Percentiles rank a stretch among this genome's conserved stretches.
Conservation (phyloP, 352 stramenopile genomes). For the Elongisporangium undulatum region DNA sequence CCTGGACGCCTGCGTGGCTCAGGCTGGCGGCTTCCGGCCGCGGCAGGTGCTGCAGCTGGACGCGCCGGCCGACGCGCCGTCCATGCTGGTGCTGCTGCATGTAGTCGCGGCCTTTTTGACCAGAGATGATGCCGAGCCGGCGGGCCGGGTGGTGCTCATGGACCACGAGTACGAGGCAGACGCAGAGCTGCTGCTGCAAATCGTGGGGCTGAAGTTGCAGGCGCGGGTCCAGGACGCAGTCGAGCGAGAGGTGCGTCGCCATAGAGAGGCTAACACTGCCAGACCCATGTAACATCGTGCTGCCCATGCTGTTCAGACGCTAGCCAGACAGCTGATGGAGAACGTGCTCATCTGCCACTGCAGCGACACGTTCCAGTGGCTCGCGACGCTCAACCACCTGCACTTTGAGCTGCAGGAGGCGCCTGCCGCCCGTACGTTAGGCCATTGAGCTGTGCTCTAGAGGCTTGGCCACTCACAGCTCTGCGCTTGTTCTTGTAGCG, state of each 20-base stretch:
- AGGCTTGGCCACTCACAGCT: not conserved
- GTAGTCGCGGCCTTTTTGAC: slow-evolving; percentile 53
- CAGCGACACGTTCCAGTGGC: slow-evolving; percentile 67
- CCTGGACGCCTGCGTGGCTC: slow-evolving; percentile 35
- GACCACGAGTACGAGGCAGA: slow-evolving; percentile 56
- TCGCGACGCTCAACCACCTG: slow-evolving; percentile 67
- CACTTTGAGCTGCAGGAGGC: slow-evolving; percentile 57
- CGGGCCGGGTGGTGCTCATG: slow-evolving; percentile 53
- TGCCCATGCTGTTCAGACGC: not conserved
- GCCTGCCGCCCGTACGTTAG: slow-evolving; percentile 37
- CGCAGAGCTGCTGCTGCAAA: slow-evolving; percentile 15
- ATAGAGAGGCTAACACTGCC: too few relatives aligned
- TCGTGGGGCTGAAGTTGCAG: slow-evolving; percentile 15
- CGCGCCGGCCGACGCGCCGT: slow-evolving; percentile 32
- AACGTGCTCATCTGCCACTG: slow-evolving; percentile 44
- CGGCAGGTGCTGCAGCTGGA: slow-evolving; percentile 61
- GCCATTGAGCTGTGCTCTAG: not conserved
- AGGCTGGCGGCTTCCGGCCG: slow-evolving; percentile 35
- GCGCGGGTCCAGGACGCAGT: slow-evolving; percentile 1
- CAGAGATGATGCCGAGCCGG: slow-evolving; percentile 14
- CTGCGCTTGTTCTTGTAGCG: slow-evolving; percentile 15
- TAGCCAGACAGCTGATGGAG: slow-evolving; percentile 17
- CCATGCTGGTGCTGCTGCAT: slow-evolving; percentile 46
- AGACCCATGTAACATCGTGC: too few relatives aligned
- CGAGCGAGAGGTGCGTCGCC: slow-evolving; percentile 6